phyloP scores from a whole-genome alignment of 345 rosid species.

The Conringia planisiliqua region DNA sequence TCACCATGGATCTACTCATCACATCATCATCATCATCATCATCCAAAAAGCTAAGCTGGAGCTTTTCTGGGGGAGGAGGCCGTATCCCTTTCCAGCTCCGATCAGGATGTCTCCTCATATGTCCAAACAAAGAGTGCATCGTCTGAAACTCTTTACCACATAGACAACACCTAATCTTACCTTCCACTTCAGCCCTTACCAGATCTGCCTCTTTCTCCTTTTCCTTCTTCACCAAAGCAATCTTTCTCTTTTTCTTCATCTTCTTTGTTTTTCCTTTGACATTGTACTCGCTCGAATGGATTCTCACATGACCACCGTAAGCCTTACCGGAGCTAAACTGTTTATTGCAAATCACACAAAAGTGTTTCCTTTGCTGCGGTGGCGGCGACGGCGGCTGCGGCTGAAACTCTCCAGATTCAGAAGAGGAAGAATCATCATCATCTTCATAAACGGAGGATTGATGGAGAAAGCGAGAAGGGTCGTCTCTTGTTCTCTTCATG shows the following conservation, averaged over 20 bases:
- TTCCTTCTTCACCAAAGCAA: constrained; percentile 11
- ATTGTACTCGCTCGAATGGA: constrained; percentile 30
- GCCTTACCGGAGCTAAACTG: constrained; percentile 43
- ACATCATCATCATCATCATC: constrained; percentile 9
- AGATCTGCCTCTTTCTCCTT: constrained; percentile 28
- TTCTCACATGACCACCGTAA: constrained; percentile 42
- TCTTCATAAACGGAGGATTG: neutral
- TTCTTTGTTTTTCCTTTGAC: constrained; percentile 28
- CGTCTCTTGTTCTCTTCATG: constrained; percentile 21
- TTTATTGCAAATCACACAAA: constrained; percentile 35
- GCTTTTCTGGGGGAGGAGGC: constrained; percentile 34
- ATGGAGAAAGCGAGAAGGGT: neutral
- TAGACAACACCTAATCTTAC: constrained; percentile 32
- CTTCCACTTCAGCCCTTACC: constrained; percentile 26
- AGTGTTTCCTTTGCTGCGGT: constrained; percentile 11
- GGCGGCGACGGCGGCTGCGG: neutral
- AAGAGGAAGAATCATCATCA: neutral
- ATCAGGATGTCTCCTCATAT: constrained; percentile 83
- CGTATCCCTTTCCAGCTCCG: constrained; percentile 58
- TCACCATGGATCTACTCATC: constrained; percentile 9
- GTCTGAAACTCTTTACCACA: constrained; percentile 44
- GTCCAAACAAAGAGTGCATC: constrained; percentile 60
- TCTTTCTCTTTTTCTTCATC: constrained; percentile 16
- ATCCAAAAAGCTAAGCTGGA: neutral
- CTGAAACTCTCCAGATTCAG: constrained; percentile 18